Percentiles rank a stretch among this genome's conserved stretches.
Conservation (phyloP, 73 alveolate genomes). For the Paramecium caudatum region DNA sequence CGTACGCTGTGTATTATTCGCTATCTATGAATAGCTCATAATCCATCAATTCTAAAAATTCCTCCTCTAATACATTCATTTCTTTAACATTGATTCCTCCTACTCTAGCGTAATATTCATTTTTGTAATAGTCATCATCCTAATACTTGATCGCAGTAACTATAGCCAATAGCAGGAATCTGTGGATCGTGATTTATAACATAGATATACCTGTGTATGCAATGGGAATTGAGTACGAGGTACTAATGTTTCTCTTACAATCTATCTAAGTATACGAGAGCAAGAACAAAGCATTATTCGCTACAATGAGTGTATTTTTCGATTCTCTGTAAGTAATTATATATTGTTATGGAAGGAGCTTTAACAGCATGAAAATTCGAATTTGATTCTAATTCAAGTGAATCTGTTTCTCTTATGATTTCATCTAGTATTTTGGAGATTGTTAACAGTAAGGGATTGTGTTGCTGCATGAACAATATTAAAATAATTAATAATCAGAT, state of each 20-base stretch:
- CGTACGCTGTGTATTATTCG: slow-evolving; percentile 78
- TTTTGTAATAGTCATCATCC: slow-evolving; percentile 83
- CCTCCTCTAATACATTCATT: slow-evolving; percentile 80
- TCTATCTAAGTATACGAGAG: slow-evolving; percentile 84
- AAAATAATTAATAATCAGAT: slow-evolving; percentile 49
- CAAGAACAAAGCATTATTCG: slow-evolving; percentile 77
- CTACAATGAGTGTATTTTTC: slow-evolving; percentile 82
- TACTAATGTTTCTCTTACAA: slow-evolving; percentile 75
- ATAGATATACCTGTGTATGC: slow-evolving; percentile 77
- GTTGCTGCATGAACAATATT: slow-evolving; percentile 22
- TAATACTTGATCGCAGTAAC: slow-evolving; percentile 84
- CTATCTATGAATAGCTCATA: slow-evolving; percentile 80
- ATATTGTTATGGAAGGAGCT: slow-evolving; percentile 82
- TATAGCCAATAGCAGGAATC: slow-evolving; percentile 85
- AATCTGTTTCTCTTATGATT: slow-evolving; percentile 45
- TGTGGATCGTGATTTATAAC: slow-evolving; percentile 74
- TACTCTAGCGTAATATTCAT: slow-evolving; percentile 84
- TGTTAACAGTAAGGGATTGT: background rate
- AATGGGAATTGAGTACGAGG: slow-evolving; percentile 69
- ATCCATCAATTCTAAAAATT: slow-evolving; percentile 83
- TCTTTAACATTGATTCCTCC: slow-evolving; percentile 87
- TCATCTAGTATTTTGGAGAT: slow-evolving; percentile 65
- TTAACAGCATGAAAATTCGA: slow-evolving; percentile 66
- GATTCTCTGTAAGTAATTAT: slow-evolving; percentile 79
- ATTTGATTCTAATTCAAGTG: background rate